Evolutionary conservation across 2,329 filamentous ascomycete genomes (phyloP), one percentile per base, ranked within the genome.

Genomic region (Colletotrichum sp.): DNA sequence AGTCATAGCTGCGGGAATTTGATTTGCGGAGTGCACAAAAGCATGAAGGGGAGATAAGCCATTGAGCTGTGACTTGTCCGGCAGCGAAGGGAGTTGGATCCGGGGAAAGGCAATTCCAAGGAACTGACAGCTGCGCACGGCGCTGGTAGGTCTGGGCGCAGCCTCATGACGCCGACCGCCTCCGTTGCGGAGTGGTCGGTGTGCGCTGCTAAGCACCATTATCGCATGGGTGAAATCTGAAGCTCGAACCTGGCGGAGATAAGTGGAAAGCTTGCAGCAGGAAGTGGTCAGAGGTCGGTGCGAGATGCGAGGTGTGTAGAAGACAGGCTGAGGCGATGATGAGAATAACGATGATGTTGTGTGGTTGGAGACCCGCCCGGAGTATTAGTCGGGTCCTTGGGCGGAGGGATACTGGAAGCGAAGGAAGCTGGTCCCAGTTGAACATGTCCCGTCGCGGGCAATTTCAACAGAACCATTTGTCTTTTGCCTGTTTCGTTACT

Each of bases 21-120:
- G 56, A 67, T 75, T 52, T 63, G 58, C 63, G 36, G 56, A 59
- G 14, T 52, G 52, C 63, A n/a, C 67, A 67, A 68, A 68, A 68
- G 69, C 63, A 64, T 48, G 21, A 30, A 59, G 26, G 24, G 13
- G 63, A 75, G 73, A 73, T 68, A 68, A 75, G 73, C 56, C 26
- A 48, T n/a, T 26, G 38, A 32, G 18, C 4, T 62, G 38, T 75
- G 73, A 75, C 73, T 73, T 73, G 73, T 52, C 63, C 69, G 63
- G 69, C 73, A 73, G 34, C 16, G 30, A 56, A 64, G 18, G 61
- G 26, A 73, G n/a, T 63, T 52, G 21, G 63, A 73, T 75, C 73
- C 63, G 73, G 56, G 73, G 63, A 73, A 75, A 75, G 55, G 63
- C 64, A 68, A 63, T 68, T 58, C 10, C 68, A 34, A 10, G 43